phyloP scores from a whole-genome alignment of 1,284 basidiomycete species.

The Cryptococcus hybrid region DNA sequence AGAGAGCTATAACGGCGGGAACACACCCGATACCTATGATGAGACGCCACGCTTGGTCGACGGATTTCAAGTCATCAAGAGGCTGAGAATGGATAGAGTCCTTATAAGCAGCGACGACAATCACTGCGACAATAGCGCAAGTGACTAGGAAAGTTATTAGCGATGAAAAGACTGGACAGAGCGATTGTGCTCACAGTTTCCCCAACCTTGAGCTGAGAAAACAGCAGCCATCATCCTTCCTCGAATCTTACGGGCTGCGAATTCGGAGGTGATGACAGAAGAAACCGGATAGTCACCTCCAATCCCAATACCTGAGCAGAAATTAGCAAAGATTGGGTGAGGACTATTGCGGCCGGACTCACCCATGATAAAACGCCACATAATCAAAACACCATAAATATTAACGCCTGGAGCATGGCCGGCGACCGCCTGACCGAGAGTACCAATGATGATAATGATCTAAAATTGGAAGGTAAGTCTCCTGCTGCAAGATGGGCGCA shows the following conservation, averaged over 20 bases:
- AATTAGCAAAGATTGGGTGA: no score
- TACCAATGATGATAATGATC: conserved; percentile 50
- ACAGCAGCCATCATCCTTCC: conserved; percentile 56
- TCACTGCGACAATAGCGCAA: conserved; percentile 67
- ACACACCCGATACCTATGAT: conserved; percentile 54
- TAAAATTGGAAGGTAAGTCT: conserved; percentile 8
- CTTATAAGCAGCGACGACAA: conserved; percentile 70
- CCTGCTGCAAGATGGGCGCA: not conserved
- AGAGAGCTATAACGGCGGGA: conserved; percentile 52
- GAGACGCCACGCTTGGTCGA: conserved; percentile 55
- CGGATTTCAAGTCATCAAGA: conserved; percentile 38
- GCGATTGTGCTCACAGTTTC: conserved; percentile 42
- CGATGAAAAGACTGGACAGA: no score
- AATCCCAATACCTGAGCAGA: conserved; percentile 49
- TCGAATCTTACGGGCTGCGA: conserved; percentile 66
- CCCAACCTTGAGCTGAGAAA: conserved; percentile 57
- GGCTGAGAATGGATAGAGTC: conserved; percentile 57
- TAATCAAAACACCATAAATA: conserved; percentile 69
- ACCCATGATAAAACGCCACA: conserved; percentile 61
- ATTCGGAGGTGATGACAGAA: conserved; percentile 61
- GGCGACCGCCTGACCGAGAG: conserved; percentile 54
- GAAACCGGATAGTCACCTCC: conserved; percentile 61
- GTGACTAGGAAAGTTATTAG: conserved; percentile 5
- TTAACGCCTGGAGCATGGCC: conserved; percentile 61
- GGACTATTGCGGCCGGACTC: no score